Percentiles rank a stretch among this genome's conserved stretches.
phyloP scores from a whole-genome alignment of 208 protist species.

The Acanthamoeba lenticulata region DNA sequence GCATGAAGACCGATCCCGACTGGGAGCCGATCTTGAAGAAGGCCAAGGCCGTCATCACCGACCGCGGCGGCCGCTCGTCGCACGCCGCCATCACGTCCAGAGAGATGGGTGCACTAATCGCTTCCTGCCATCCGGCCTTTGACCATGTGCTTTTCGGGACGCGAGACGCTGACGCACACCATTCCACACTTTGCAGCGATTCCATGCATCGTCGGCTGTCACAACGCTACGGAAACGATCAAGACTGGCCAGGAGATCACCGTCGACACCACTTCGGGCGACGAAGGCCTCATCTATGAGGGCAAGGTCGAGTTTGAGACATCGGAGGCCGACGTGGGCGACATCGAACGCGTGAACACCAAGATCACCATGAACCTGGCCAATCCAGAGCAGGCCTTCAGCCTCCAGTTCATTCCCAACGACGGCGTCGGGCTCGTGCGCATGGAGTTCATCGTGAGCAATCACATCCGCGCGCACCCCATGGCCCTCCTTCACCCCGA shows the following conservation, averaged over 20 bases:
- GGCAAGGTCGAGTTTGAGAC: conserved; percentile 40
- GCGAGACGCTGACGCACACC: neutral
- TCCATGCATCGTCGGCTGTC: conserved; percentile 73
- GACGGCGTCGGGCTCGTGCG: conserved; percentile 72
- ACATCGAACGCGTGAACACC: conserved; percentile 3
- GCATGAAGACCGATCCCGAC: conserved; percentile 77
- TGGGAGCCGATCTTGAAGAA: conserved; percentile 77
- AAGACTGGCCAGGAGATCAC: conserved; percentile 63
- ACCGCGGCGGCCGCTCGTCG: conserved; percentile 74
- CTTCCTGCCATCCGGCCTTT: neutral
- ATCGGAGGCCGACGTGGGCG: conserved; percentile 10
- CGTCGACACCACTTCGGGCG: neutral
- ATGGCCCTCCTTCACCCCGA: conserved; percentile 65
- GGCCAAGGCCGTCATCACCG: conserved; percentile 72
- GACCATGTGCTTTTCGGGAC: neutral
- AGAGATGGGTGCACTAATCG: conserved; percentile 77
- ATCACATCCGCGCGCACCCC: conserved; percentile 68
- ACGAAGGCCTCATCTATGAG: conserved; percentile 36
- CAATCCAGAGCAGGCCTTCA: conserved; percentile 66
- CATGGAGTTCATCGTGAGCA: conserved; percentile 75
- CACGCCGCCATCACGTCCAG: conserved; percentile 80
- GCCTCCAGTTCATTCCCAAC: conserved; percentile 37
- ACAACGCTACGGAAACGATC: conserved; percentile 50
- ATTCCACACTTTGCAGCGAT: neutral
- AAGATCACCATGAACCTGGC: conserved; percentile 71